Conservation (phyloP, 1,284 basidiomycete genomes). For the Melampsora larici-populina region DNA sequence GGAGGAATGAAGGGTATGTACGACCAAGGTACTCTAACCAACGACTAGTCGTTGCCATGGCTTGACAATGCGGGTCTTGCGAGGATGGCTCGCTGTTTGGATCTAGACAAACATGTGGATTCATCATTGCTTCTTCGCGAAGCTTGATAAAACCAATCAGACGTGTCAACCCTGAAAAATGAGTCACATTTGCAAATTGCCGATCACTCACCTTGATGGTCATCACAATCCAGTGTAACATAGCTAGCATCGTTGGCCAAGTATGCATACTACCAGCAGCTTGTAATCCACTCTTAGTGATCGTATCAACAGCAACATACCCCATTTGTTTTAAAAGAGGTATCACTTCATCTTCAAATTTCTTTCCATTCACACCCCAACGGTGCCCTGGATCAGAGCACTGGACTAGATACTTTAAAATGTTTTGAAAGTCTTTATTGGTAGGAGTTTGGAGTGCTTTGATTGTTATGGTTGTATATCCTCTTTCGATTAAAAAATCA, state of each 20-base stretch:
- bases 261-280: conserved; percentile 77
- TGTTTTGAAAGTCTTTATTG: conserved; percentile 72
- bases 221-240: conserved; percentile 77
- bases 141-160: not conserved
- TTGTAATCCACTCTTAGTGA: conserved; percentile 76
- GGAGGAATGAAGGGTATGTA: conserved; percentile 33
- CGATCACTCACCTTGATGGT: conserved; percentile 48
- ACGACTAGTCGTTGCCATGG: conserved; percentile 23
- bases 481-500: conserved; percentile 64
- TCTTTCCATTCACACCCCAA: conserved; percentile 53
- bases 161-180: not conserved
- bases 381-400: conserved; percentile 46
- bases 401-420: conserved; percentile 66
- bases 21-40: conserved; percentile 30
- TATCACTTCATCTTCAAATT: conserved; percentile 76
- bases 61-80: conserved; percentile 21
- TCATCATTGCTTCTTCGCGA: conserved; percentile 30
- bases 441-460: conserved; percentile 69
- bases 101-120: conserved; percentile 17
- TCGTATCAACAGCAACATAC: conserved; percentile 70
- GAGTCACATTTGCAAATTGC: not conserved
- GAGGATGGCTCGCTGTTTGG: conserved; percentile 17
- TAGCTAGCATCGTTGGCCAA: conserved; percentile 75
- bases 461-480: conserved; percentile 64
- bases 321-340: conserved; percentile 67